Conservation (phyloP, 345 rosid genomes). For the Euphorbia tirucalli region DNA sequence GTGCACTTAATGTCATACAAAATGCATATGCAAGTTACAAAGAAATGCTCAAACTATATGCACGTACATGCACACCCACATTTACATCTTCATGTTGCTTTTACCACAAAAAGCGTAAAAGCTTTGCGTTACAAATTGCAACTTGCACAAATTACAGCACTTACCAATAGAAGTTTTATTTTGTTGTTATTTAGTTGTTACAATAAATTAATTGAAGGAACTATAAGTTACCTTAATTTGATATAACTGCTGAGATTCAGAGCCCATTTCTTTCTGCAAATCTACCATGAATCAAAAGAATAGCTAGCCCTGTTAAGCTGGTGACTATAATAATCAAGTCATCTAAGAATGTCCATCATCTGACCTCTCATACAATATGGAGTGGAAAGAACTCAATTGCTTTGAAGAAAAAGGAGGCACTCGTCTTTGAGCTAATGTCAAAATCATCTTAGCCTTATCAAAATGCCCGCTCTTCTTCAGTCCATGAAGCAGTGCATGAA, state of each 20-base stretch:
- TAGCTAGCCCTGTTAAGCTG: neutral
- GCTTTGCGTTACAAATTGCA: neutral
- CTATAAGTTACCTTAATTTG: neutral
- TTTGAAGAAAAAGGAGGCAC: slow-evolving; percentile 57
- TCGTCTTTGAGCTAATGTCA: slow-evolving; percentile 42
- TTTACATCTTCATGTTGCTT: neutral
- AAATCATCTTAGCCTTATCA: slow-evolving; percentile 50
- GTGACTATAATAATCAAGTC: slow-evolving; percentile 7
- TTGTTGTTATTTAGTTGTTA: neutral
- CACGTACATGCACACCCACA: neutral
- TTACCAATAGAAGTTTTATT: neutral
- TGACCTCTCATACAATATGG: slow-evolving; percentile 33
- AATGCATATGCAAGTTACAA: neutral
- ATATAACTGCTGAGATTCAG: neutral
- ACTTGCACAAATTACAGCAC: slow-evolving; percentile 11
- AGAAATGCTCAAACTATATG: neutral
- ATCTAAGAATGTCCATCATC: neutral
- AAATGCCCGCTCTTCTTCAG: slow-evolving; percentile 44
- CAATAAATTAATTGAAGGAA: neutral
- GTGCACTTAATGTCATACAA: neutral
- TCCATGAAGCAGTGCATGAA: slow-evolving; percentile 51
- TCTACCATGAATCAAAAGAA: slow-evolving; percentile 8
- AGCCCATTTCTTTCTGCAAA: slow-evolving; percentile 8
- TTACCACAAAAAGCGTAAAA: neutral
- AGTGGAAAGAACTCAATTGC: slow-evolving; percentile 43